These are phyloP conservation scores for Lachnellula cervina DNA, from an alignment of 2,329 filamentous ascomycete species.

Conservation along the genomic window DNA sequence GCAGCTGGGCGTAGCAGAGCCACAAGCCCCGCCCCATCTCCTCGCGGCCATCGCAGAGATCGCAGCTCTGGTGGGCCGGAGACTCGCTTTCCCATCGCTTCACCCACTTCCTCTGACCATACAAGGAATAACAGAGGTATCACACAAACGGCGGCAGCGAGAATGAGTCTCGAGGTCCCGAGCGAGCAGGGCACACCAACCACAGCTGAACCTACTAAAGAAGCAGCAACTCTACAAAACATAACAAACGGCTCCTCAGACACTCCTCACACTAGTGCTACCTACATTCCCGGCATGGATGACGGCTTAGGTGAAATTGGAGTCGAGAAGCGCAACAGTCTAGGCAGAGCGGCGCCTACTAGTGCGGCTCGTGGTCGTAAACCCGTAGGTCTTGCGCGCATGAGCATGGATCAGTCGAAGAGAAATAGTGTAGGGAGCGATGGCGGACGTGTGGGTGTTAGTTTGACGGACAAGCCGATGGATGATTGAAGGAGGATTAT, in stretches of 20 bases:
- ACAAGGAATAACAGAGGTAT: slow-evolving; percentile 29
- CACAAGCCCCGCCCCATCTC: slow-evolving; percentile 64
- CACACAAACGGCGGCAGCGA: slow-evolving; percentile 32
- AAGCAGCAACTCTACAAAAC: slow-evolving; percentile 10
- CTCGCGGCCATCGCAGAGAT: slow-evolving; percentile 67
- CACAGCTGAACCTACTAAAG: slow-evolving; percentile 16
- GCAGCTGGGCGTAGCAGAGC: slow-evolving; percentile 57
- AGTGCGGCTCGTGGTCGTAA: slow-evolving; percentile 41
- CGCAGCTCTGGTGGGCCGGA: slow-evolving; percentile 68
- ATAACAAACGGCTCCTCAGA: slow-evolving; percentile 11
- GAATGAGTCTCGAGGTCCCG: slow-evolving; percentile 78
- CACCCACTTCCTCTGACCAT: slow-evolving; percentile 48
- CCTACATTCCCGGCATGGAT: slow-evolving; percentile 27
- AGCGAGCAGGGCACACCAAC: slow-evolving; percentile 19
- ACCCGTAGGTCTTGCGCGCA: slow-evolving; percentile 31
- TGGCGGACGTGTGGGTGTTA: slow-evolving; percentile 49
- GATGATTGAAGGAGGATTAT: slow-evolving; percentile 50
- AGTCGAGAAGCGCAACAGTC: slow-evolving; percentile 61
- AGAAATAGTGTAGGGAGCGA: slow-evolving; percentile 29
- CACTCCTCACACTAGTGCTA: slow-evolving; percentile 27
- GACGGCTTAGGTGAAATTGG: slow-evolving; percentile 21
- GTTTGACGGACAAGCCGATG: slow-evolving; percentile 72
- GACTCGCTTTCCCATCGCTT: slow-evolving; percentile 81
- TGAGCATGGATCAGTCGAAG: slow-evolving; percentile 28
- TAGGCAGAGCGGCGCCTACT: slow-evolving; percentile 50